Evolutionary conservation across 139 green algal species (phyloP), one percentile per base, ranked within the genome.

Genomic region (Chlamydomonas sp.): DNA sequence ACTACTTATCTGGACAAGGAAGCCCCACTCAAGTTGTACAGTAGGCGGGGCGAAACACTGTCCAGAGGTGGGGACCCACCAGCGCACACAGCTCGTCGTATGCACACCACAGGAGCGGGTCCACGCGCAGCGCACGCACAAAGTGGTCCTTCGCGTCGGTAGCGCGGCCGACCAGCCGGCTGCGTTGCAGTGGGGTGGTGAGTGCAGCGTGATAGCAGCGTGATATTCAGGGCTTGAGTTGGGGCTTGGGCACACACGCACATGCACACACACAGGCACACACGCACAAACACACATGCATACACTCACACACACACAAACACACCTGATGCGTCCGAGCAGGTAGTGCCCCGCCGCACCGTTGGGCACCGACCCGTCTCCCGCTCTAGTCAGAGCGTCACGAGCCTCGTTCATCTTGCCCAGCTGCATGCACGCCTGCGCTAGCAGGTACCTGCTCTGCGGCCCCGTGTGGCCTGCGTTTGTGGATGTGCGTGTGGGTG

Each of bases 11-110:
- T n/a, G n/a, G n/a, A n/a, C n/a, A n/a, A n/a, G n/a, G n/a, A n/a
- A n/a, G n/a, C n/a, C n/a, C n/a, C n/a, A n/a, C n/a, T n/a, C n/a
- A n/a, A n/a, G n/a, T n/a, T n/a, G n/a, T n/a, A n/a, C n/a, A n/a
- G n/a, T n/a, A n/a, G n/a, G n/a, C n/a, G n/a, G n/a, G n/a, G n/a
- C n/a, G n/a, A n/a, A n/a, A n/a, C n/a, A n/a, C n/a, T n/a, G n/a
- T n/a, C n/a, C n/a, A n/a, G n/a, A n/a, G n/a, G n/a, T n/a, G n/a
- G n/a, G n/a, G n/a, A n/a, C n/a, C n/a, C n/a, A n/a, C n/a, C 22
- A 98, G 75, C 3, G 74, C 54, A 72, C 93, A 97, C 5, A 98
- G 86, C 83, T 95, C 92, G 72, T 96, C 88, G 73, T 88, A 96
- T 1, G 93, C 89, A n/a, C 65, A 80, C 92, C 92, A 97, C 66